Percentiles rank a stretch among this genome's conserved stretches.
Evolutionary conservation across 768 basidiomycete species (phyloP).

Genomic region (Rickenella mellea): DNA sequence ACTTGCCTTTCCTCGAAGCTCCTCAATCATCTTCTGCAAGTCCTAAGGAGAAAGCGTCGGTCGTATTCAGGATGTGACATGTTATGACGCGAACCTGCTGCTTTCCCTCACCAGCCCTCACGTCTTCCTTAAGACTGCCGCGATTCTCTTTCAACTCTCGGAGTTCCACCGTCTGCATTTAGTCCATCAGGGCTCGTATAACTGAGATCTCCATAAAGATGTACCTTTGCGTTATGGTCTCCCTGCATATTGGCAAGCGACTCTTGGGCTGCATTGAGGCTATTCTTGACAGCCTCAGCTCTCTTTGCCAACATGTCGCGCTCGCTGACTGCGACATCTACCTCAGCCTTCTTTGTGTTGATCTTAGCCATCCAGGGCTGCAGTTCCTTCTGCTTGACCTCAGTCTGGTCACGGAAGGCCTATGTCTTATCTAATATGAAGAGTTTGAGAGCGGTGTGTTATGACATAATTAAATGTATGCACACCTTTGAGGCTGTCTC

Average conservation of each 20-base stretch:
- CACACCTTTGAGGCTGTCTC: slow-evolving; percentile 78
- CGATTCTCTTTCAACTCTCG: slow-evolving; percentile 37
- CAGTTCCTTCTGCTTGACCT: slow-evolving; percentile 85
- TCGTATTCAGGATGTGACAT: neutral
- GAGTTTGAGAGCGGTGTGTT: neutral
- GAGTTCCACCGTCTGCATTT: slow-evolving; percentile 28
- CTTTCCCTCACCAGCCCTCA: slow-evolving; percentile 34
- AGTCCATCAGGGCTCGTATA: too few species aligned
- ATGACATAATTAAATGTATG: neutral
- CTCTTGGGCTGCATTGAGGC: slow-evolving; percentile 38
- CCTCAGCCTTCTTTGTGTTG: slow-evolving; percentile 69
- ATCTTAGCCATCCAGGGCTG: slow-evolving; percentile 92
- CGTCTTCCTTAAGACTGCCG: slow-evolving; percentile 30
- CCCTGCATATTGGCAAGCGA: slow-evolving; percentile 35
- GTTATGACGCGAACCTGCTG: slow-evolving; percentile 36
- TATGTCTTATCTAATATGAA: slow-evolving; percentile 80
- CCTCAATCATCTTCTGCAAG: slow-evolving; percentile 29
- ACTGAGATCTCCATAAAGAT: too few species aligned
- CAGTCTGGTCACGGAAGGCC: slow-evolving; percentile 86
- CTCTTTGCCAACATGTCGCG: slow-evolving; percentile 72
- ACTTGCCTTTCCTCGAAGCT: slow-evolving; percentile 47
- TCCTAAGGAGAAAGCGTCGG: slow-evolving; percentile 17
- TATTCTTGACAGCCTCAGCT: slow-evolving; percentile 45
- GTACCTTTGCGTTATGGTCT: slow-evolving; percentile 55
- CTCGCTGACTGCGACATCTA: slow-evolving; percentile 82